A percentile compares a stretch with the other conserved stretches of the same genome.
phyloP scores from a whole-genome alignment of 345 rosid genomes.

The Hibiscus mutabilis region DNA sequence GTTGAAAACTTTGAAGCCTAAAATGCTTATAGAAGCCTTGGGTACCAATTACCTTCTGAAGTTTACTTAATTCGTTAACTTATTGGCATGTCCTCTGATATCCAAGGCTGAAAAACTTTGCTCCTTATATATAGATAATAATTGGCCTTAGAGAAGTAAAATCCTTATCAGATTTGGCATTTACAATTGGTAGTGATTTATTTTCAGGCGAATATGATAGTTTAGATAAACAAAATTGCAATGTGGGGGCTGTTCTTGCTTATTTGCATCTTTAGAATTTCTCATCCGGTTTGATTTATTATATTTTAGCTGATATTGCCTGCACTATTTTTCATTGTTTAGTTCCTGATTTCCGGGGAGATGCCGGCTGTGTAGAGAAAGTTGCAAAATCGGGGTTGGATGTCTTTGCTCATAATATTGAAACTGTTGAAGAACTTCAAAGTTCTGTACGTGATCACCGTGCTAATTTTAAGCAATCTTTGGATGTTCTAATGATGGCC shows the following conservation, averaged over 20 bases:
- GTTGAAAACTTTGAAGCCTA: conserved; percentile 74
- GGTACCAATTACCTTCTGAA: conserved; percentile 37
- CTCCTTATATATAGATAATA: neutral
- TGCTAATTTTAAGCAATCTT: conserved; percentile 92
- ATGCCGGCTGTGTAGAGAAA: conserved; percentile 66
- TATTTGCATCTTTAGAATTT: neutral
- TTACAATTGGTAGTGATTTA: neutral
- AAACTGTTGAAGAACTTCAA: conserved; percentile 97
- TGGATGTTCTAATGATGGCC: conserved; percentile 85
- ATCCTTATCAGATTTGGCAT: neutral
- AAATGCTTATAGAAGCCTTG: conserved; percentile 86
- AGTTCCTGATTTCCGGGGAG: conserved; percentile 99
- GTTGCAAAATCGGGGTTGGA: conserved; percentile 84
- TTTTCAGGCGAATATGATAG: neutral
- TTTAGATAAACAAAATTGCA: neutral
- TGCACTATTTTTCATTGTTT: conserved; percentile 9
- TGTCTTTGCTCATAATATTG: conserved; percentile 94
- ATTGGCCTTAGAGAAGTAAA: neutral
- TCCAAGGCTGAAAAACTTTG: neutral
- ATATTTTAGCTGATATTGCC: neutral
- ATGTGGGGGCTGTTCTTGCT: neutral
- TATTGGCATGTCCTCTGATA: neutral
- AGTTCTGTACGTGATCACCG: conserved; percentile 83
- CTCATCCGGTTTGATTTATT: neutral
- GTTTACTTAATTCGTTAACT: too few relatives aligned